Evolutionary conservation across 495 filamentous ascomycete genomes (phyloP).

Genomic region (Penicillium daleae): DNA sequence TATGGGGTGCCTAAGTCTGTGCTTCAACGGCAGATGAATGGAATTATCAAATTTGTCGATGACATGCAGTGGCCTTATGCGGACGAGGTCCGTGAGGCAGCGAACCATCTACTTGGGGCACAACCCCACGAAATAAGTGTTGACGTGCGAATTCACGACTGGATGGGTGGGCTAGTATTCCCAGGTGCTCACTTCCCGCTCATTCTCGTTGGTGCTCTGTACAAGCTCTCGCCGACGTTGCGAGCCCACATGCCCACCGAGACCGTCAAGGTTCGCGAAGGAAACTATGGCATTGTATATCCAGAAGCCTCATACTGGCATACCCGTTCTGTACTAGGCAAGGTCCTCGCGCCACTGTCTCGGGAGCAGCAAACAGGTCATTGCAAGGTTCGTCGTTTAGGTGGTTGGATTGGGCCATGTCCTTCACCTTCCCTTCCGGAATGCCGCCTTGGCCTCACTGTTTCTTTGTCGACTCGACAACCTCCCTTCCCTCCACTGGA

Average conservation of each 20-base stretch:
- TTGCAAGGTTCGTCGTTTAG: not conserved
- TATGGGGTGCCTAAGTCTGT: not conserved
- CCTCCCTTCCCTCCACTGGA: not conserved
- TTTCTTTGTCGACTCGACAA: not conserved
- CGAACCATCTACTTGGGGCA: not conserved
- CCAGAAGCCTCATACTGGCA: conserved; percentile 10
- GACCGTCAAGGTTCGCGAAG: not conserved
- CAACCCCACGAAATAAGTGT: not conserved
- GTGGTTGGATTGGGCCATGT: conserved; percentile 1
- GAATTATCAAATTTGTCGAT: conserved; percentile 14
- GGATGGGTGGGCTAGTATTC: not conserved
- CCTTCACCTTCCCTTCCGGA: not conserved
- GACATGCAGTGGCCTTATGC: conserved; percentile 13
- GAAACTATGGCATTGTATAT: conserved; percentile 11
- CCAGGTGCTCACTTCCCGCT: not conserved
- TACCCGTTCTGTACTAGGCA: conserved; percentile 13
- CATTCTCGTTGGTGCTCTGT: not conserved
- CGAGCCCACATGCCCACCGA: not conserved
- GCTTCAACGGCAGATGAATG: conserved; percentile 8
- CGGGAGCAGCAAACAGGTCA: not conserved
- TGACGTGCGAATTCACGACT: not conserved
- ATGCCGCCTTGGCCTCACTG: not conserved
- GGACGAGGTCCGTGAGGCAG: conserved; percentile 5
- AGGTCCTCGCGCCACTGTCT: conserved; percentile 3
- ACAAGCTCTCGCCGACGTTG: not conserved